Evolutionary conservation across 106 monocot genomes (phyloP).

Genomic region (Cymbidium sinense): DNA sequence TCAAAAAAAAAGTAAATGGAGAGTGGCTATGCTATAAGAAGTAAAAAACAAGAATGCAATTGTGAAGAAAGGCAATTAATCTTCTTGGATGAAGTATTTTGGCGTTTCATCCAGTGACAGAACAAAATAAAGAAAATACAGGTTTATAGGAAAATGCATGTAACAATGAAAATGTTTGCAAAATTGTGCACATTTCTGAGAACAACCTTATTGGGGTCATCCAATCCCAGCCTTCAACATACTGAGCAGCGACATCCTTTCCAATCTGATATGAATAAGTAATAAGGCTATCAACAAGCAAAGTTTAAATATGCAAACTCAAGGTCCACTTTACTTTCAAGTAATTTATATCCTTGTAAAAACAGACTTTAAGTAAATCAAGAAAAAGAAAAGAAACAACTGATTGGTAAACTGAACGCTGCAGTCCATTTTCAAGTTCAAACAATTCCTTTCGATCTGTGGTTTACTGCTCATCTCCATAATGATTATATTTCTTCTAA

Average conservation of each 20-base stretch:
- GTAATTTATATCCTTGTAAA: not conserved
- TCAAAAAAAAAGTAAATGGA: not conserved
- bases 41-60: not conserved
- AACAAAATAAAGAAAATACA: too few species aligned
- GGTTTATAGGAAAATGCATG: not conserved
- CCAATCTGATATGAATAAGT: slow-evolving; percentile 56
- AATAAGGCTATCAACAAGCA: not conserved
- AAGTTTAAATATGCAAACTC: not conserved
- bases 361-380: not conserved
- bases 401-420: not conserved
- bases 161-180: not conserved
- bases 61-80: not conserved
- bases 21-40: not conserved
- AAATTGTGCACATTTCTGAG: not conserved
- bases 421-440: not conserved
- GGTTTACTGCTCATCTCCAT: not conserved
- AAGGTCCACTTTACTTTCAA: not conserved
- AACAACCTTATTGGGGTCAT: slow-evolving; percentile 93
- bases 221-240: slow-evolving; percentile 99
- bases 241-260: slow-evolving; percentile 97
- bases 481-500: not conserved
- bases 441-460: not conserved
- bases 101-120: not conserved
- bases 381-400: not conserved
- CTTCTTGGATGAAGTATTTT: not conserved